A percentile compares a stretch with the other conserved stretches of the same genome.
These are phyloP conservation scores for Chlorella vulgaris DNA, from an alignment of 139 green algal genomes.

Conservation along the genomic window DNA sequence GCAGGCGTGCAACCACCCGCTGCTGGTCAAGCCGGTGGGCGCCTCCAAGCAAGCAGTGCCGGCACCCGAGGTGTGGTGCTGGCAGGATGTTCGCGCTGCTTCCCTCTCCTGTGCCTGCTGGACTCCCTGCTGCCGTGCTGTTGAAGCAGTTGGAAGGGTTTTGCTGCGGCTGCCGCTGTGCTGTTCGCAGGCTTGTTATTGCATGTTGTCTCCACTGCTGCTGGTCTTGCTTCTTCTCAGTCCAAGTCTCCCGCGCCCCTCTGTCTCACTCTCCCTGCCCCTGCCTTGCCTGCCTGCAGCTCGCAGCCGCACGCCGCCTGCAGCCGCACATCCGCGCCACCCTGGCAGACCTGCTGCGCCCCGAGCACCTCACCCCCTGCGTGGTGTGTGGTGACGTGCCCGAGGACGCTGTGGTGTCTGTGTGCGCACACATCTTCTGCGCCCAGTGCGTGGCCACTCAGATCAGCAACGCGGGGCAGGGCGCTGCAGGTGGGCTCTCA, in stretches of 20 bases:
- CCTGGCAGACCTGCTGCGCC: constrained; percentile 49
- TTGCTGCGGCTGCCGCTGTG: too few species aligned
- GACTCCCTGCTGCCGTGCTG: too few species aligned
- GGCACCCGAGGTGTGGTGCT: constrained; percentile 12
- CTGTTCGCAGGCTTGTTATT: too few species aligned
- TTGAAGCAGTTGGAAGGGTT: too few species aligned
- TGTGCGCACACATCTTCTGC: constrained; percentile 87
- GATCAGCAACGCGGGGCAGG: constrained; percentile 33
- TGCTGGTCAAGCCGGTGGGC: constrained; percentile 57
- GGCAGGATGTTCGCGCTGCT: background rate
- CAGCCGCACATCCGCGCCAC: constrained; percentile 31
- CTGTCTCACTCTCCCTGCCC: background rate
- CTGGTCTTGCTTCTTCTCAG: too few species aligned
- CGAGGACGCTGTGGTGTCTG: constrained; percentile 69
- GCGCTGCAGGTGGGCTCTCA: constrained; percentile 21
- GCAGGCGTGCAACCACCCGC: constrained; percentile 92
- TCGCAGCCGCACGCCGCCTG: constrained; percentile 63
- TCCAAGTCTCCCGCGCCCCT: too few species aligned
- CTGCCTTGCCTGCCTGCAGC: constrained; percentile 34
- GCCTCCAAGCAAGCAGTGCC: background rate
- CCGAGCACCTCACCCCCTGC: constrained; percentile 43
- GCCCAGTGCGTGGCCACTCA: constrained; percentile 61
- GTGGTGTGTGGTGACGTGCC: constrained; percentile 75
- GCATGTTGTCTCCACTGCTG: too few species aligned
- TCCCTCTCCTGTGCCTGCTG: too few species aligned